Conservation (phyloP, 768 basidiomycete genomes). For the Boletus huronensis region DNA sequence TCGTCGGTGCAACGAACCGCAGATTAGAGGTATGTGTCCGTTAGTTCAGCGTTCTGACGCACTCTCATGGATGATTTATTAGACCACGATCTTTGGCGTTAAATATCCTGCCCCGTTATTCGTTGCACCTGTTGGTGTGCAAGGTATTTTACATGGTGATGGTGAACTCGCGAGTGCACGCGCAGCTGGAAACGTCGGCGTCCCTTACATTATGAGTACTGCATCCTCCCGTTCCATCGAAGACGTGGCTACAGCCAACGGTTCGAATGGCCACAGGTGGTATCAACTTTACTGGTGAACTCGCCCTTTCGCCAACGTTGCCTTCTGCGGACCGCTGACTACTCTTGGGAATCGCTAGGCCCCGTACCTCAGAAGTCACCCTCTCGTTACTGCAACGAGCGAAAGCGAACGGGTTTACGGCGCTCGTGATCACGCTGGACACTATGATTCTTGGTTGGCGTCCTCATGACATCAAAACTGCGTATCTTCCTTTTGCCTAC, state of each 20-base stretch:
- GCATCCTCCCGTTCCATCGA: conserved; percentile 73
- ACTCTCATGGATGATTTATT: background rate
- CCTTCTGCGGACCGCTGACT: background rate
- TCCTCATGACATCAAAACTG: conserved; percentile 63
- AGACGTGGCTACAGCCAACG: conserved; percentile 71
- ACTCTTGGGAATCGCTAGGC: conserved; percentile 41
- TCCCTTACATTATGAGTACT: conserved; percentile 75
- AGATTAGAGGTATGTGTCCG: conserved; percentile 49
- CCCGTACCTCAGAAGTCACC: conserved; percentile 54
- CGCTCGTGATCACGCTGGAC: conserved; percentile 78
- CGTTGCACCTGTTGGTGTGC: conserved; percentile 75
- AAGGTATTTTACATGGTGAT: conserved; percentile 66
- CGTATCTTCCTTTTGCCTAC: conserved; percentile 64
- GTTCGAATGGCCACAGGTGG: conserved; percentile 61
- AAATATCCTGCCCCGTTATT: conserved; percentile 59
- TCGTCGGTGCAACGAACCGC: conserved; percentile 55
- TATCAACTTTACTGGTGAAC: conserved; percentile 78
- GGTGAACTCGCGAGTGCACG: conserved; percentile 69
- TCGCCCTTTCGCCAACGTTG: background rate
- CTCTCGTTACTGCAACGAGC: conserved; percentile 64
- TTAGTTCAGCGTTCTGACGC: too few species aligned
- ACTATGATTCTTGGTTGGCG: conserved; percentile 73
- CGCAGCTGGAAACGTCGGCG: conserved; percentile 56
- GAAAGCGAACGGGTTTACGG: conserved; percentile 61
- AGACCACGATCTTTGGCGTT: conserved; percentile 73